Conservation (phyloP, 2,329 filamentous ascomycete genomes). For the Sarocladium oryzae region DNA sequence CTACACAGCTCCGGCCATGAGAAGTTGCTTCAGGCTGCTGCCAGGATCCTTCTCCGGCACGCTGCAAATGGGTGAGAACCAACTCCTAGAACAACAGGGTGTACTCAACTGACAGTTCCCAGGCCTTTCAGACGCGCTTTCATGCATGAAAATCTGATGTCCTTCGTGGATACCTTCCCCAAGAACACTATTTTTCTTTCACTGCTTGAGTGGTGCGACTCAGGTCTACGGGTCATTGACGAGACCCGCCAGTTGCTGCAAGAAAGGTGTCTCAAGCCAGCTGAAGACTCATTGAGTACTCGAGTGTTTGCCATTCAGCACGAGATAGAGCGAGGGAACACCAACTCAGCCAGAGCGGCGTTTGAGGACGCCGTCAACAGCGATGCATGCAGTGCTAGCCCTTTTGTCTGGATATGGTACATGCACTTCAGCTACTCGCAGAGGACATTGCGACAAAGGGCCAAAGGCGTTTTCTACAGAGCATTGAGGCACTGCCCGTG, state of each 20-base stretch:
- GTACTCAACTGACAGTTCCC: constrained; percentile 14
- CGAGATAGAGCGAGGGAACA: constrained; percentile 41
- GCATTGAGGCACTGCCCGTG: constrained; percentile 42
- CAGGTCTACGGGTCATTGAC: constrained; percentile 66
- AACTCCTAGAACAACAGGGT: neutral
- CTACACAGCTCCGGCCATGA: constrained; percentile 13
- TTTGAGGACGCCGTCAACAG: constrained; percentile 45
- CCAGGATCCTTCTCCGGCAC: constrained; percentile 61
- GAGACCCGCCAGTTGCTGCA: constrained; percentile 63
- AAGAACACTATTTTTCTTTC: constrained; percentile 69
- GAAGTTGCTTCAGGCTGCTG: constrained; percentile 58
- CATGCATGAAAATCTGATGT: constrained; percentile 54
- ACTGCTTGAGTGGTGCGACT: constrained; percentile 68
- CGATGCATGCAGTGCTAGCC: constrained; percentile 31
- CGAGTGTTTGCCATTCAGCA: constrained; percentile 46
- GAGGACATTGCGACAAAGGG: constrained; percentile 27
- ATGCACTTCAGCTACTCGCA: constrained; percentile 38
- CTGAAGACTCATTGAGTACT: constrained; percentile 35
- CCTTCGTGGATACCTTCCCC: constrained; percentile 60
- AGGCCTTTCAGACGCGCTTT: constrained; percentile 62
- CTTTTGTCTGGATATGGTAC: constrained; percentile 43
- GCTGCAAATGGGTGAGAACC: constrained; percentile 46
- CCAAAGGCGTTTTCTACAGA: constrained; percentile 42
- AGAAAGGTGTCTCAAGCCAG: constrained; percentile 37
- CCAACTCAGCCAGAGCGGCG: constrained; percentile 41